phyloP scores from a whole-genome alignment of 148 eudicot species.

The Pouteria glomerata region DNA sequence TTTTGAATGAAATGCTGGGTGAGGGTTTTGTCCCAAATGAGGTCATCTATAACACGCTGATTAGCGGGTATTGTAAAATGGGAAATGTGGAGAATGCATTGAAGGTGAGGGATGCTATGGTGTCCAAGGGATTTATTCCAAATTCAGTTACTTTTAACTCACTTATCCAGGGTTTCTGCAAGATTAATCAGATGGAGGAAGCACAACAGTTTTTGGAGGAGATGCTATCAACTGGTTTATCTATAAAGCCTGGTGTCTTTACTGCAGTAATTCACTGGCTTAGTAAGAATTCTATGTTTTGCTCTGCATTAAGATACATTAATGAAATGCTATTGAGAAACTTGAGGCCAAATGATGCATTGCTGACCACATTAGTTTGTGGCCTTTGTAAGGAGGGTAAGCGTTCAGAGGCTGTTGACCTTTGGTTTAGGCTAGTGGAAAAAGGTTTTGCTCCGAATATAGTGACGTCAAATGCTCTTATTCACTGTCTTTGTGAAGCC shows the following conservation, averaged over 20 bases:
- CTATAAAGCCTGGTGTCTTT: slow-evolving; percentile 47
- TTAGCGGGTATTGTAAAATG: slow-evolving; percentile 68
- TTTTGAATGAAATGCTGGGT: slow-evolving; percentile 57
- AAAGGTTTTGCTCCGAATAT: slow-evolving; percentile 53
- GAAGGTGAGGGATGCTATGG: slow-evolving; percentile 60
- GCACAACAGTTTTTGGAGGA: slow-evolving; percentile 56
- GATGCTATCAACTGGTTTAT: slow-evolving; percentile 47
- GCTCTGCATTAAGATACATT: slow-evolving; percentile 40
- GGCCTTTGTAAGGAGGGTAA: slow-evolving; percentile 53
- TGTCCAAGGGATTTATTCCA: slow-evolving; percentile 47
- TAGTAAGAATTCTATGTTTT: slow-evolving; percentile 37
- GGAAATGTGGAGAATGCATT: slow-evolving; percentile 56
- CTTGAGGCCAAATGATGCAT: slow-evolving; percentile 54
- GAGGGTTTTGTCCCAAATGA: slow-evolving; percentile 60
- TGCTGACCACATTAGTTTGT: slow-evolving; percentile 53
- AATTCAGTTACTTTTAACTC: slow-evolving; percentile 62
- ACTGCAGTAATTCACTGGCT: slow-evolving; percentile 41
- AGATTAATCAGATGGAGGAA: slow-evolving; percentile 45
- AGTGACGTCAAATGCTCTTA: slow-evolving; percentile 71
- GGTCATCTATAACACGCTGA: slow-evolving; percentile 66
- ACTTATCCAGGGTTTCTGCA: slow-evolving; percentile 73
- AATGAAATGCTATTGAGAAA: slow-evolving; percentile 63
- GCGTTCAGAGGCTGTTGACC: slow-evolving; percentile 54
- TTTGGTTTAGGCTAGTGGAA: slow-evolving; percentile 57
- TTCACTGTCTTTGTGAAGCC: slow-evolving; percentile 62